A percentile compares a stretch with the other conserved stretches of the same genome.
Conservation (phyloP, 2,329 filamentous ascomycete genomes). For the Penicillium nordicum region DNA sequence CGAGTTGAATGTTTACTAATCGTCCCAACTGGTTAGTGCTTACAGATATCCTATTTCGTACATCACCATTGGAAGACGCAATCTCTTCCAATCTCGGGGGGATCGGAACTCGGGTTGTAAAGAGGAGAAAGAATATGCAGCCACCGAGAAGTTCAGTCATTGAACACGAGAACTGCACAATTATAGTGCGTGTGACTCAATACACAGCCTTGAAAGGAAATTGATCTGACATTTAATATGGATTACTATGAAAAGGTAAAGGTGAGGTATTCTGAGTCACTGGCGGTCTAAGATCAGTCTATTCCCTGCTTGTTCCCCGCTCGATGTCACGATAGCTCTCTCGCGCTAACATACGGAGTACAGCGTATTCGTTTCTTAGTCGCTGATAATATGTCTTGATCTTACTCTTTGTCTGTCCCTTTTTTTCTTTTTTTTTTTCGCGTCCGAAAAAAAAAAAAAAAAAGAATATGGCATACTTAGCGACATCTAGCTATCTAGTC, state of each 20-base stretch:
- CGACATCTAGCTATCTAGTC: slow-evolving; percentile 23
- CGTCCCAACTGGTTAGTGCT: neutral
- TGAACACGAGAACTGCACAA: neutral
- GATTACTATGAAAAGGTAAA: neutral
- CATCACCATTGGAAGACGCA: neutral
- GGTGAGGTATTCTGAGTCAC: slow-evolving; percentile 5
- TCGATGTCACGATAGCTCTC: neutral
- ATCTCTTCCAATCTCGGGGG: neutral
- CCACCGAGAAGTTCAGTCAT: neutral
- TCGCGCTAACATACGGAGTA: neutral
- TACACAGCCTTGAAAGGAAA: neutral
- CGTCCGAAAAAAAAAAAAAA: neutral
- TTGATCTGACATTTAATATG: neutral
- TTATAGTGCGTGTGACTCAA: neutral
- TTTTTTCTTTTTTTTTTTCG: neutral
- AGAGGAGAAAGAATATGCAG: neutral
- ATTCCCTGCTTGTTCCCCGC: neutral
- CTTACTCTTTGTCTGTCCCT: neutral
- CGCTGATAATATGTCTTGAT: neutral
- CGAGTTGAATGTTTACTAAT: no score
- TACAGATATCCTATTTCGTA: neutral
- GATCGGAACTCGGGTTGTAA: neutral
- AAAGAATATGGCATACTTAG: slow-evolving; percentile 23
- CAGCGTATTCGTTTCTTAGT: neutral
- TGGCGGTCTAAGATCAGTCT: neutral